Evolutionary conservation across 768 basidiomycete genomes (phyloP).

Genomic region (Phallus indusiatus): DNA sequence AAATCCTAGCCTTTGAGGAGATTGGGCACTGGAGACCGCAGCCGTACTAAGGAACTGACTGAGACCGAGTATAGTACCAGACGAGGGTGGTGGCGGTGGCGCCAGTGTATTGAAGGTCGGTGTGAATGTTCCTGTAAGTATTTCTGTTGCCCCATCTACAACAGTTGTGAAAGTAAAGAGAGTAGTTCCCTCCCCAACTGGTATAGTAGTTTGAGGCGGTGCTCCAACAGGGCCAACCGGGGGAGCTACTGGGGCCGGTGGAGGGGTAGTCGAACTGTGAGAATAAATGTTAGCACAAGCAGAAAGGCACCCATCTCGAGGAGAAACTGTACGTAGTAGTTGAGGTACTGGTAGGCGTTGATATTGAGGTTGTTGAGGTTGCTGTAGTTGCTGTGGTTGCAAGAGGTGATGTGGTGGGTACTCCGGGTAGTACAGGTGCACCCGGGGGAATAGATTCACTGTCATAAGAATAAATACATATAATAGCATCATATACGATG

Average conservation of each 20-base stretch:
- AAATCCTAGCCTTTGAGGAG: background rate
- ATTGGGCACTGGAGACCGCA: constrained; percentile 13
- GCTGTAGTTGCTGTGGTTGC: constrained; percentile 9
- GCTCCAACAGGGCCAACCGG: constrained; percentile 52
- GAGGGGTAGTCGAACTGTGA: constrained; percentile 6
- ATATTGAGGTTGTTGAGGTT: constrained; percentile 10
- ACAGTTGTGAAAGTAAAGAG: constrained; percentile 44
- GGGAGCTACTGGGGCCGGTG: background rate
- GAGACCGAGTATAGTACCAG: constrained; percentile 24
- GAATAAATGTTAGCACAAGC: background rate
- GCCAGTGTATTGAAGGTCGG: constrained; percentile 20
- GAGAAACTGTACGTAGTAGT: constrained; percentile 6
- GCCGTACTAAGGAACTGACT: constrained; percentile 26
- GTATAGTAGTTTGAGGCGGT: constrained; percentile 28
- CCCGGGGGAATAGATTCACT: constrained; percentile 13
- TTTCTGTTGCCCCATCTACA: constrained; percentile 21
- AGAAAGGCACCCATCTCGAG: background rate
- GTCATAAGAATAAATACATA: background rate
- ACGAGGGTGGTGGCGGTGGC: constrained; percentile 18
- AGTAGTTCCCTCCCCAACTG: constrained; percentile 34
- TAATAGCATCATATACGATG: background rate
- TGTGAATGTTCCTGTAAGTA: constrained; percentile 23
- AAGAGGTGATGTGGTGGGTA: constrained; percentile 13
- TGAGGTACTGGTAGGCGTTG: constrained; percentile 12
- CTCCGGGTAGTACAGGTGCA: constrained; percentile 2